Evolutionary conservation across 805 yeast genomes (phyloP), one percentile per base, ranked within the genome.

Genomic region (Kodamaea laetipori): DNA sequence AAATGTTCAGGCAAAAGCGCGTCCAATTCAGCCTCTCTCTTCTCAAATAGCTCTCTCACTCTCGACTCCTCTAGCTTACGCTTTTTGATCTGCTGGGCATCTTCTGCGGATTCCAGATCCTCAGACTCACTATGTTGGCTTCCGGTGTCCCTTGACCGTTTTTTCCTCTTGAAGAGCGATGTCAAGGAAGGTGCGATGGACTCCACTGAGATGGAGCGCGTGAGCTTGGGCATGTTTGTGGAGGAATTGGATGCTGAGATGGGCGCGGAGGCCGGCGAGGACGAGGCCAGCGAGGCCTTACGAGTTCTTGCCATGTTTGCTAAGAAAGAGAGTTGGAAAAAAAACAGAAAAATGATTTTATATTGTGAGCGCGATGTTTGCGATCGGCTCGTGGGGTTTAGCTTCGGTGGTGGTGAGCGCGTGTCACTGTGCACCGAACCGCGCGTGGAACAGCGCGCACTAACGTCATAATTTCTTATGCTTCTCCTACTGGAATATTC

Each of bases 1-100:
- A 78, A 78, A 49, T 86, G 81, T 40, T 74, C 84, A 2, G 90
- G 94, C 30, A 87, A 65, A 48, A 69, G 76, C 3, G 64, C 81
- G 55, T 86, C 94, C 47, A 76, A 77, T 52, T 76, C 73, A 43
- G 67, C 67, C 58, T 89, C 96, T 21, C 68, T 63, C 37, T 69
- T 73, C 34, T 66, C 68, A 50, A 60, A 63, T 50, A 54, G 63
- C 49, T 63, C 63, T 37, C 59, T 52, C 33, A 56, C 54, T 34
- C 63, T 43, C 6, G 65, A 51, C 31, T 60, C 54, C 18, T 61
- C 53, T 12, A 66, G 51, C 40, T 60, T 57, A 40, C 46, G 41
- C 36, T 50, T 48, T 53, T 61, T 26, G 39, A 38, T 16, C 24
- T 15, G 26, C 25, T 39, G 45, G 8, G 52, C 61, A 26, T 52